Base-by-base conservation (phyloP, 1,284 basidiomycete species). In the Ceratobasidium sp. region DNA sequence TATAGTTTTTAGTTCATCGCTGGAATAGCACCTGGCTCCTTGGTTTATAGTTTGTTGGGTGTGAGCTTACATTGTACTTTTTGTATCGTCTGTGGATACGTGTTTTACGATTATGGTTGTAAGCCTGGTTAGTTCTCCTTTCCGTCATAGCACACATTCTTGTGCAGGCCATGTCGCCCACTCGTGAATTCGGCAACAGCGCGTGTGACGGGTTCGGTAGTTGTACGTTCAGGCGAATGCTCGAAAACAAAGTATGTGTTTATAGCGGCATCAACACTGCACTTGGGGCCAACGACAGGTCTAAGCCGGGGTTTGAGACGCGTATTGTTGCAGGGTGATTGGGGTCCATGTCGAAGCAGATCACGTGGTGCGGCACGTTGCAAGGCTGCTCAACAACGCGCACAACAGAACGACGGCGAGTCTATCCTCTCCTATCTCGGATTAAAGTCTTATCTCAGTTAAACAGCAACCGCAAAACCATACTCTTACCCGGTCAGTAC, bases 331-430 rank as follows among this genome's bases (percentile, higher is more conserved):
- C 33, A 38, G 30, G n/a, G 53, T 54, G 53, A 30, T 30, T 4
- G 53, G 53, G 53, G 53, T 54, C 53, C 53, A 14, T 14, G 51
- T 53, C 23, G 25, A 54, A 54, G 53, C 36, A 38, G 7, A 54
- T 54, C 53, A 54, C 53, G 53, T 54, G 53, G 25, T 54, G 53
- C 2, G 53, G 53, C 53, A 54, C 53, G 53, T 54, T 54, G 53
- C 53, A 54, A 54, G 53, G 25, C 28, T 33, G 18, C 40, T 59
- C 58, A 59, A 59, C 58, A 42, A 59, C 58, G 58, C 58, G 58
- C 58, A 36, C 54, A 58, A 59, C 36, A 40, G 36, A 28, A 42
- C 36, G 40, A 59, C 58, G 7, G 58, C 38, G 36, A 59, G 36
- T 42, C 58, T 59, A 59, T 40, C 40, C 36, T 59, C 58, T n/a